Conservation (phyloP, 169 alveolate genomes). For the Theileria parva region DNA sequence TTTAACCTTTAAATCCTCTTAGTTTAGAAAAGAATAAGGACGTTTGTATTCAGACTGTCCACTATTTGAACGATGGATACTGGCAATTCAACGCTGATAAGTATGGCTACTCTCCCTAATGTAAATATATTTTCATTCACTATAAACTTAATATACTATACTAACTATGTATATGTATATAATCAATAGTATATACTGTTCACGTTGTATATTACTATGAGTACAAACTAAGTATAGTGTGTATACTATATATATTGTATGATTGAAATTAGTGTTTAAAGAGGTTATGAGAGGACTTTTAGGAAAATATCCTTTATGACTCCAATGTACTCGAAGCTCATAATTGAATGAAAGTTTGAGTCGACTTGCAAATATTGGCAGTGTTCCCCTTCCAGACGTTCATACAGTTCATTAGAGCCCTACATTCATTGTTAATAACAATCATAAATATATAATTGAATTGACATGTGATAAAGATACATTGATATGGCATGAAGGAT, state of each 20-base stretch:
- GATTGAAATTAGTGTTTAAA: no score
- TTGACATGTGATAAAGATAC: neutral
- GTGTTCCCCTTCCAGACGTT: neutral
- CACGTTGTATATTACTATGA: neutral
- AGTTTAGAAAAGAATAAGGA: slow-evolving; percentile 86
- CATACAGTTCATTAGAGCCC: neutral
- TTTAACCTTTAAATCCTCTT: neutral
- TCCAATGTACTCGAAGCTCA: slow-evolving; percentile 16
- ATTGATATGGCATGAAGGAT: slow-evolving; percentile 32
- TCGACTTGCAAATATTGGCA: slow-evolving; percentile 23
- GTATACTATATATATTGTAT: no score
- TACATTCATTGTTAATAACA: neutral
- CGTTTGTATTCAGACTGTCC: slow-evolving; percentile 89
- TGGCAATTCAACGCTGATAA: slow-evolving; percentile 83
- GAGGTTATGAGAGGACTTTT: neutral
- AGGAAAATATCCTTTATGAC: slow-evolving; percentile 11
- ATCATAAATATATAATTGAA: neutral
- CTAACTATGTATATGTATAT: neutral
- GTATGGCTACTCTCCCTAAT: slow-evolving; percentile 3
- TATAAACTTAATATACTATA: no score
- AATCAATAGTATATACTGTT: neutral
- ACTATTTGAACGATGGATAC: slow-evolving; percentile 91
- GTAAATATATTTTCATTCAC: neutral
- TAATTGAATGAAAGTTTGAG: slow-evolving; percentile 19
- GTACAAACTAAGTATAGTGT: neutral